Evolutionary conservation across 2,329 filamentous ascomycete genomes (phyloP), one percentile per base, ranked within the genome.

Genomic region (Harringtonia lauricola): DNA sequence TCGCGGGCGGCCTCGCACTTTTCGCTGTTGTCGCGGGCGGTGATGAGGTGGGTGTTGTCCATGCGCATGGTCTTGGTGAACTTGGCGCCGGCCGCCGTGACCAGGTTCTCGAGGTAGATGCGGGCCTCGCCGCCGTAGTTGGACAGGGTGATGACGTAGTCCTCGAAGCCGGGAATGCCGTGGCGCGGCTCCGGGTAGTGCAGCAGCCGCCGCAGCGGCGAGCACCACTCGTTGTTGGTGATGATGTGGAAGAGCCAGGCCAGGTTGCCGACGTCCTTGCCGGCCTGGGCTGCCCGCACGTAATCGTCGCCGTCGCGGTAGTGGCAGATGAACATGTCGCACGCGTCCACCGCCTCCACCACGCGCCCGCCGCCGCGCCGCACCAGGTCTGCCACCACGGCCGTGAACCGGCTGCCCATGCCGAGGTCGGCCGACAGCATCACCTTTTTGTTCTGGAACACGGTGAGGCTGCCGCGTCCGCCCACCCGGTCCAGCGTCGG

Each of bases 71-170:
- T 94, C 65, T 94, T 94, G 26, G 92, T 98, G 58, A 87, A 96
- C 49, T 84, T 81, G 9, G 86, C 90, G 15, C 92, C 92, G 15
- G 83, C 73, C 21, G 88, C 88, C 47, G 71, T 79, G 54, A 95
- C 83, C 31, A 98, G 72, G 53, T 95, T 96, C 61, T 96, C 89
- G 5, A 98, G 72, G 56, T 96, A 98, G 42, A 87, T 80, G 38
- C 92, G 80, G 15, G 92, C 87, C 61, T 98, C 92, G 28, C 92
- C 92, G 37, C 87, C 87, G 58, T 98, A 98, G 61, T 96, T 98
- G 7, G 92, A 96, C 7, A 98, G 72, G 45, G 88, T 95, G 55
- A 98, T 92, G 41, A 74, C 78, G 59, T 84, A 70, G 8, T 74
- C 69, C 46, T 83, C 62, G 57, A 98, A 95, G 0, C 86, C 89